These are phyloP conservation scores for Ustilago vetiveriae DNA, from an alignment of 1,284 basidiomycete genomes.

Conservation along the genomic window DNA sequence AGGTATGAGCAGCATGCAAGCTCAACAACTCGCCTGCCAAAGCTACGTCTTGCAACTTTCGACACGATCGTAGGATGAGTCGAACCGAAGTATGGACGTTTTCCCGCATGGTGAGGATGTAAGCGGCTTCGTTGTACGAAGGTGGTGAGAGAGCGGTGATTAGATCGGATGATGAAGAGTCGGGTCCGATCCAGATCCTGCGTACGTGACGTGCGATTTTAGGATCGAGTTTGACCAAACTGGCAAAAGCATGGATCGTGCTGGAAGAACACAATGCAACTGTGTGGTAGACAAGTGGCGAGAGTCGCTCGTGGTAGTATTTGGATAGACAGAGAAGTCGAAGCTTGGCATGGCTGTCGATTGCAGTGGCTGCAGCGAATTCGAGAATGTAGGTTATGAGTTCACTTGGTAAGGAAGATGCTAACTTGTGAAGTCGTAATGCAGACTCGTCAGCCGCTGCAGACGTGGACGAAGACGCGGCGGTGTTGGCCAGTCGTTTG, in stretches of 20 bases:
- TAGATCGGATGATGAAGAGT: conserved; percentile 52
- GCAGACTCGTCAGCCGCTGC: conserved; percentile 10
- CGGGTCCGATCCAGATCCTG: conserved; percentile 60
- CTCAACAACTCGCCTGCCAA: conserved; percentile 59
- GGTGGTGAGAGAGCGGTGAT: conserved; percentile 58
- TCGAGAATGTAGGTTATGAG: conserved; percentile 42
- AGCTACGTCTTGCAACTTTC: conserved; percentile 57
- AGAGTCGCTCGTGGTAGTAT: conserved; percentile 32
- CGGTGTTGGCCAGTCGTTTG: background rate
- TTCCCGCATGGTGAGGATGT: conserved; percentile 47
- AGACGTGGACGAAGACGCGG: background rate
- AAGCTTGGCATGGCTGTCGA: conserved; percentile 15
- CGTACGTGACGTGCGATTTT: conserved; percentile 50
- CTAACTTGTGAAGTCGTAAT: conserved; percentile 19
- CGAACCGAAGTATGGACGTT: conserved; percentile 40
- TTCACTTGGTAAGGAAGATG: conserved; percentile 40
- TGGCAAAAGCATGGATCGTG: conserved; percentile 44
- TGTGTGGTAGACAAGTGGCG: conserved; percentile 36
- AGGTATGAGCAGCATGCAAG: conserved; percentile 51
- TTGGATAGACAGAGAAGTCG: conserved; percentile 42
- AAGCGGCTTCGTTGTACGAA: conserved; percentile 34
- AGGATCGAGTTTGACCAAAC: conserved; percentile 25
- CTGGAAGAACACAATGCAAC: conserved; percentile 37
- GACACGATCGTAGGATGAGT: conserved; percentile 54
- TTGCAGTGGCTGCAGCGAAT: conserved; percentile 23